Conservation (phyloP, 176 grass and related monocot species). For the Phragmites australis region DNA sequence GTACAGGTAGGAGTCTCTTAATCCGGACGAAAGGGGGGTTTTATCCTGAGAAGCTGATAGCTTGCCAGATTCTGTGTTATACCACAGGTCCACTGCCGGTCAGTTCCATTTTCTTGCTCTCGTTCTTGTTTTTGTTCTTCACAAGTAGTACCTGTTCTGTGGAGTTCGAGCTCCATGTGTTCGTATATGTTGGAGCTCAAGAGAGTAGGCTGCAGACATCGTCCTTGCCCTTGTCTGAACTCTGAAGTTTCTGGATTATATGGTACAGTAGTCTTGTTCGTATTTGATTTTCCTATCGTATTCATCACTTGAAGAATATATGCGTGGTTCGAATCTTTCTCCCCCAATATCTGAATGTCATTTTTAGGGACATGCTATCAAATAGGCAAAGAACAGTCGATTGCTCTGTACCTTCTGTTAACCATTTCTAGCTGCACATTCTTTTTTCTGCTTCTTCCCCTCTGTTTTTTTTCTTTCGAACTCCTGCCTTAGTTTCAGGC, state of each 20-base stretch:
- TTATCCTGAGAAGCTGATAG: background rate
- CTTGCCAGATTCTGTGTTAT: background rate
- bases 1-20: background rate
- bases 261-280: slow-evolving; percentile 3
- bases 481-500: too few species aligned
- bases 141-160: background rate
- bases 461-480: background rate
- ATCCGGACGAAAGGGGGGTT: background rate
- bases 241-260: background rate
- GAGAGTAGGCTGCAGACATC: background rate
- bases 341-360: background rate
- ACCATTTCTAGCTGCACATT: background rate
- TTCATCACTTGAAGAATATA: background rate
- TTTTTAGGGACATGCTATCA: background rate
- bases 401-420: background rate
- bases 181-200: background rate
- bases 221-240: slow-evolving; percentile 4
- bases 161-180: background rate
- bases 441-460: background rate
- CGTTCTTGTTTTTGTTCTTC: background rate
- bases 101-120: background rate
- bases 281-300: background rate
- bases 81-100: background rate
- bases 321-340: background rate
- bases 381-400: background rate